Conservation (phyloP, 1,139 yeast genomes). For the Geotrichum reessii region DNA sequence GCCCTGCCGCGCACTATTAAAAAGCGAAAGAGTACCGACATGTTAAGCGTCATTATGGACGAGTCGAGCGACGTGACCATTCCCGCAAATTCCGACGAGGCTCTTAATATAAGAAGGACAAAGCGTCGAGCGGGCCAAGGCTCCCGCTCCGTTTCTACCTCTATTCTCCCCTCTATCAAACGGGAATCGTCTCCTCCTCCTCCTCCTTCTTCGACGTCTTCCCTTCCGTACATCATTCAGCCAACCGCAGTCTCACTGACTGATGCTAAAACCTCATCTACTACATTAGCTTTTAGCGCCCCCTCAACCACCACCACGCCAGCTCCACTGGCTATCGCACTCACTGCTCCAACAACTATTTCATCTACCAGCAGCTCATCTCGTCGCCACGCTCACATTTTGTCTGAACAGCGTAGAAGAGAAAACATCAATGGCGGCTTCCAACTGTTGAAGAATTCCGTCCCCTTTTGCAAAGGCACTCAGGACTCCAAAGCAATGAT, state of each 20-base stretch:
- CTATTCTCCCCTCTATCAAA: conserved; percentile 5
- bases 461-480: conserved; percentile 41
- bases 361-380: conserved; percentile 28
- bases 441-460: conserved; percentile 37
- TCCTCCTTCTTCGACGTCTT: not conserved
- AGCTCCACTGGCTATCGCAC: conserved; percentile 19
- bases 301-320: not conserved
- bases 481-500: conserved; percentile 49
- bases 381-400: conserved; percentile 38
- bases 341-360: conserved; percentile 25
- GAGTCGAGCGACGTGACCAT: conserved; percentile 4
- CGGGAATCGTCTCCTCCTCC: conserved; percentile 15
- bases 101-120: not conserved
- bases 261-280: not conserved
- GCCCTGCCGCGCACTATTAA: conserved; percentile 10
- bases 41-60: conserved; percentile 12
- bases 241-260: conserved; percentile 1
- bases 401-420: conserved; percentile 43
- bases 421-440: conserved; percentile 45
- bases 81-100: conserved; percentile 6
- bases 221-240: not conserved
- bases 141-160: not conserved
- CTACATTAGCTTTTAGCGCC: not conserved
- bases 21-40: conserved; percentile 13
- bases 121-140: conserved; percentile 12